These are phyloP conservation scores for Fusarium sterilihyphosum DNA, from an alignment of 2,329 filamentous ascomycete genomes.

Conservation along the genomic window DNA sequence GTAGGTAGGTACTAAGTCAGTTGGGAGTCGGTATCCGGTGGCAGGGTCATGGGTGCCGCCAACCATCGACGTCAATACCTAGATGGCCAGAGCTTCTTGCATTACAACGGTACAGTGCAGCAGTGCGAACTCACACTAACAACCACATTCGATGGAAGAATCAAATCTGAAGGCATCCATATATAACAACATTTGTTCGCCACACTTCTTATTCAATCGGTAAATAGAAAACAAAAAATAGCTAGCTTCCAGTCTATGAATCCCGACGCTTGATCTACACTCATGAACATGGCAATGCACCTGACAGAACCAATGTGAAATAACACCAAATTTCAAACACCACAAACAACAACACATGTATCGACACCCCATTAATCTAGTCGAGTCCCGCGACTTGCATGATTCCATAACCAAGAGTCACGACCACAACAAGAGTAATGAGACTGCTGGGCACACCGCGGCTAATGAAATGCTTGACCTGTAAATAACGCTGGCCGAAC, in stretches of 20 bases:
- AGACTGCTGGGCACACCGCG: constrained; percentile 90
- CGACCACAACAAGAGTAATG: constrained; percentile 81
- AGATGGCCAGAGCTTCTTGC: constrained; percentile 42
- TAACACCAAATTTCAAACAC: constrained; percentile 1
- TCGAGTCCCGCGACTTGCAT: constrained; percentile 80
- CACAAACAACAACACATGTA: background rate
- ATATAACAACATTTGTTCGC: background rate
- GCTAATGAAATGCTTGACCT: constrained; percentile 94
- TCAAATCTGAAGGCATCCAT: background rate
- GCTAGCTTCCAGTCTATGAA: constrained; percentile 29
- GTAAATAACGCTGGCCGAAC: constrained; percentile 89
- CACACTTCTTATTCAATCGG: background rate
- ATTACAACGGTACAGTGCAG: constrained; percentile 31
- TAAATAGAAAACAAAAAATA: background rate
- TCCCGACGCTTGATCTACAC: constrained; percentile 27
- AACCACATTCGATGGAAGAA: background rate
- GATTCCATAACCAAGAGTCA: constrained; percentile 89
- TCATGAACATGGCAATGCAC: constrained; percentile 8
- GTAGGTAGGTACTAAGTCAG: background rate
- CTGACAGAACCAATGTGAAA: background rate
- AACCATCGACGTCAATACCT: constrained; percentile 47
- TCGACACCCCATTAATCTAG: constrained; percentile 32
- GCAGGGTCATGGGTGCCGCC: constrained; percentile 32
- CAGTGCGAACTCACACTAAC: constrained; percentile 32
- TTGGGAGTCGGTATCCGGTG: constrained; percentile 21